phyloP scores from a whole-genome alignment of 2,329 filamentous ascomycete genomes.

The Dactylellina parvicollis region DNA sequence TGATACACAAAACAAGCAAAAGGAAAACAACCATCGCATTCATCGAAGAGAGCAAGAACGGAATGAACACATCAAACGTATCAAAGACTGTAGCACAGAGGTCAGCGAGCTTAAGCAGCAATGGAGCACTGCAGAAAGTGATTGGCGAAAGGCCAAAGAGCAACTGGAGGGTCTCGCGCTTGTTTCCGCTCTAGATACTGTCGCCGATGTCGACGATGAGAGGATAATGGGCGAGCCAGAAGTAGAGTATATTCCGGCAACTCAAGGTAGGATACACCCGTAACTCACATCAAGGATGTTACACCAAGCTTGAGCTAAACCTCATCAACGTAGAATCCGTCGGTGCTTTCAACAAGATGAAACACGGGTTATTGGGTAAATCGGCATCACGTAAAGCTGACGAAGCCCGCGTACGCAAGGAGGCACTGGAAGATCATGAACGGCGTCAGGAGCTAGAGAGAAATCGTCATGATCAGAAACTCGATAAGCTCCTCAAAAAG shows the following conservation, averaged over 20 bases:
- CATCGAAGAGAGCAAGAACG: slow-evolving; percentile 16
- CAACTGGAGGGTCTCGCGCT: slow-evolving; percentile 4
- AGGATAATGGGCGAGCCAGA: slow-evolving; percentile 3
- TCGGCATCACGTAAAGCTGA: slow-evolving; percentile 13
- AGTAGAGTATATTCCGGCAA: neutral
- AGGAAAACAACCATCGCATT: slow-evolving; percentile 4
- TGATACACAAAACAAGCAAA: slow-evolving; percentile 14
- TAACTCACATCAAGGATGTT: neutral
- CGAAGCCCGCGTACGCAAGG: slow-evolving; percentile 5
- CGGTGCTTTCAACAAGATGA: neutral
- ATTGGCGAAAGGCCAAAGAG: slow-evolving; percentile 20
- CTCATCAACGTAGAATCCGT: slow-evolving; percentile 3
- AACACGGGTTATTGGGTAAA: slow-evolving; percentile 8
- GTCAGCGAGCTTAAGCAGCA: slow-evolving; percentile 11
- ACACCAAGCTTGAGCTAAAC: neutral
- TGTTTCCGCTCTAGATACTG: slow-evolving; percentile 8
- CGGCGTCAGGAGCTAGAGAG: slow-evolving; percentile 3
- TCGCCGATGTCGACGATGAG: slow-evolving; percentile 18
- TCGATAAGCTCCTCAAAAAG: slow-evolving; percentile 15
- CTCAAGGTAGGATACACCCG: too few relatives aligned
- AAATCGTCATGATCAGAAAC: slow-evolving; percentile 12
- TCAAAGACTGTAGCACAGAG: slow-evolving; percentile 11
- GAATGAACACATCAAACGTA: slow-evolving; percentile 7
- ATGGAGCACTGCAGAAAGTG: neutral
- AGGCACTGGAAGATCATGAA: slow-evolving; percentile 8